Evolutionary conservation across 306 rosid genomes (phyloP).

Genomic region (Hippophae tibetana): DNA sequence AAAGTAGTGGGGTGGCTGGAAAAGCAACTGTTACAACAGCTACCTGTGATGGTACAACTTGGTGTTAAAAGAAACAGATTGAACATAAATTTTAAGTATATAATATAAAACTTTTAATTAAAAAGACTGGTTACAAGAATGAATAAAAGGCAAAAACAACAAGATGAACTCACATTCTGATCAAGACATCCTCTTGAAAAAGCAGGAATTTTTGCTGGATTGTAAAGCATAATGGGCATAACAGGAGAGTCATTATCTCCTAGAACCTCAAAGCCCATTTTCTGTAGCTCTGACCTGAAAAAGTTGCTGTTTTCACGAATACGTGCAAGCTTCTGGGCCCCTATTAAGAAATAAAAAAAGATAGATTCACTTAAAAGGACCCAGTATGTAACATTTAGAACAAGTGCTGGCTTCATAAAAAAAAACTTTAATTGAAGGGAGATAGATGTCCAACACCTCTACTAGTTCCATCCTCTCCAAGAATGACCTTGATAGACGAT

Average conservation of each 20-base stretch:
- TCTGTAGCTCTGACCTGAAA: slow-evolving; percentile 68
- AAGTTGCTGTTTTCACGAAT: slow-evolving; percentile 70
- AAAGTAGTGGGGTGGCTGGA: slow-evolving; percentile 81
- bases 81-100: neutral
- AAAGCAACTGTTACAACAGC: slow-evolving; percentile 90
- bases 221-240: slow-evolving; percentile 85
- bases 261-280: slow-evolving; percentile 80
- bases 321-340: slow-evolving; percentile 64
- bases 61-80: neutral
- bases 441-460: slow-evolving; percentile 40
- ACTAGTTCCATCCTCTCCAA: slow-evolving; percentile 88
- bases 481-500: slow-evolving; percentile 66
- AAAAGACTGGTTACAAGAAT: neutral
- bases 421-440: neutral
- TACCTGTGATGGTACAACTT: slow-evolving; percentile 33
- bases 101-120: neutral
- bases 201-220: slow-evolving; percentile 88
- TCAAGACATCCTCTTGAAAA: slow-evolving; percentile 89
- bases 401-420: neutral
- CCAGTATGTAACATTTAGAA: neutral
- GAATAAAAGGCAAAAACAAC: neutral
- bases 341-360: slow-evolving; percentile 16
- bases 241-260: slow-evolving; percentile 80
- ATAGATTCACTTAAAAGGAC: slow-evolving; percentile 13
- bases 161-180: slow-evolving; percentile 54